Evolutionary conservation across 2,329 filamentous ascomycete species (phyloP).

Genomic region (Sarocladium strictum): DNA sequence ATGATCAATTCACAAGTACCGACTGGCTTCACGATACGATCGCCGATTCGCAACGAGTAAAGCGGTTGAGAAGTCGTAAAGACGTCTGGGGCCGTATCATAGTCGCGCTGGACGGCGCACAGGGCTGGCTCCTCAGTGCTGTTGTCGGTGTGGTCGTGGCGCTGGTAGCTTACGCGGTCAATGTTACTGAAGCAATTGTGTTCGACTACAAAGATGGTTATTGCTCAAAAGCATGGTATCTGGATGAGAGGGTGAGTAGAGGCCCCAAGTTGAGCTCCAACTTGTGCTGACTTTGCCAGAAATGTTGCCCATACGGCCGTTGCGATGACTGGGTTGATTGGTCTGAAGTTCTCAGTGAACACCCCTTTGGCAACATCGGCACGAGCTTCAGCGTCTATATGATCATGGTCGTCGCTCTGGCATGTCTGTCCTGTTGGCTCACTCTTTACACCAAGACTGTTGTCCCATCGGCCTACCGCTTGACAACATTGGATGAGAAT

Average conservation of each 20-base stretch:
- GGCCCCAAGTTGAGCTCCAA: not conserved
- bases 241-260: slow-evolving; percentile 57
- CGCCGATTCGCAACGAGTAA: slow-evolving; percentile 84
- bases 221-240: slow-evolving; percentile 65
- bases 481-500: slow-evolving; percentile 90
- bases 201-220: slow-evolving; percentile 93
- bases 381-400: slow-evolving; percentile 78
- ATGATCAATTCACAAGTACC: slow-evolving; percentile 95
- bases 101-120: slow-evolving; percentile 75
- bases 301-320: slow-evolving; percentile 47
- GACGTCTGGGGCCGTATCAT: slow-evolving; percentile 77
- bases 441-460: slow-evolving; percentile 90
- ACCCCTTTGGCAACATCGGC: slow-evolving; percentile 45
- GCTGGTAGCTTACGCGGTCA: slow-evolving; percentile 78
- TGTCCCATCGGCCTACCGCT: slow-evolving; percentile 79
- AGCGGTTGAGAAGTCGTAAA: slow-evolving; percentile 72
- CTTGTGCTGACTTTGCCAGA: slow-evolving; percentile 23
- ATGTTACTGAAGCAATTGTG: slow-evolving; percentile 76
- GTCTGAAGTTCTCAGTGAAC: slow-evolving; percentile 41
- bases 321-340: slow-evolving; percentile 54
- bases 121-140: slow-evolving; percentile 92
- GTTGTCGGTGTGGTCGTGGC: slow-evolving; percentile 84
- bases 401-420: slow-evolving; percentile 61
- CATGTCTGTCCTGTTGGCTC: slow-evolving; percentile 67
- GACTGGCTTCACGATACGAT: slow-evolving; percentile 99